Conservation (phyloP, 345 rosid genomes). For the Carallia pectinifolia region DNA sequence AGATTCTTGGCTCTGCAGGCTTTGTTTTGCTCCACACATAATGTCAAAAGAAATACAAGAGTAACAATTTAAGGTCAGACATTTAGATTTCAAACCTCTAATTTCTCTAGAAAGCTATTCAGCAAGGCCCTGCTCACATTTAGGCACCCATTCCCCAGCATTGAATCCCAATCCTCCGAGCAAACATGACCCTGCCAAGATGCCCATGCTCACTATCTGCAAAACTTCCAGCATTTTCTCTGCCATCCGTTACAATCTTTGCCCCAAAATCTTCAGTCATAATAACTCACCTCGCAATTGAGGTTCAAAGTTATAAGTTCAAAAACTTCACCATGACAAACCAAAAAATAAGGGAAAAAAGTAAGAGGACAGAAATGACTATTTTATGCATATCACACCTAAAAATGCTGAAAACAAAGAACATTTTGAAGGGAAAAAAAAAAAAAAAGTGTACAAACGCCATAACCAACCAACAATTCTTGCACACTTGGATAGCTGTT, state of each 20-base stretch:
- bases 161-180: constrained; percentile 34
- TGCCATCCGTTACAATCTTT: constrained; percentile 33
- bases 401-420: no score
- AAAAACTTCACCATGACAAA: constrained; percentile 21
- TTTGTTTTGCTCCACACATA: no score
- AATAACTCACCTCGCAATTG: constrained; percentile 51
- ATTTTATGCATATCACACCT: no score
- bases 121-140: constrained; percentile 31
- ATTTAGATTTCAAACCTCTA: constrained; percentile 50
- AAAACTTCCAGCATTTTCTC: constrained; percentile 24
- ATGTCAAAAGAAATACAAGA: background rate
- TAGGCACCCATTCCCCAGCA: constrained; percentile 40
- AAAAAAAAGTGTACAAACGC: no score
- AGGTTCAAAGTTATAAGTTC: constrained; percentile 42
- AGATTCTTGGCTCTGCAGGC: no score
- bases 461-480: no score
- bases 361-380: no score
- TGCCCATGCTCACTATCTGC: constrained; percentile 42
- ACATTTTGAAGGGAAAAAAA: no score
- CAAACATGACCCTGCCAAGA: constrained; percentile 50
- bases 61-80: background rate
- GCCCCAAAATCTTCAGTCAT: constrained; percentile 40
- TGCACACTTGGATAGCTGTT: no score
- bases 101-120: constrained; percentile 44
- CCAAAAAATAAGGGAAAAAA: no score